A percentile compares a stretch with the other conserved stretches of the same genome.
Evolutionary conservation across 768 basidiomycete species (phyloP).

Genomic region (Auriscalpium microsporum): DNA sequence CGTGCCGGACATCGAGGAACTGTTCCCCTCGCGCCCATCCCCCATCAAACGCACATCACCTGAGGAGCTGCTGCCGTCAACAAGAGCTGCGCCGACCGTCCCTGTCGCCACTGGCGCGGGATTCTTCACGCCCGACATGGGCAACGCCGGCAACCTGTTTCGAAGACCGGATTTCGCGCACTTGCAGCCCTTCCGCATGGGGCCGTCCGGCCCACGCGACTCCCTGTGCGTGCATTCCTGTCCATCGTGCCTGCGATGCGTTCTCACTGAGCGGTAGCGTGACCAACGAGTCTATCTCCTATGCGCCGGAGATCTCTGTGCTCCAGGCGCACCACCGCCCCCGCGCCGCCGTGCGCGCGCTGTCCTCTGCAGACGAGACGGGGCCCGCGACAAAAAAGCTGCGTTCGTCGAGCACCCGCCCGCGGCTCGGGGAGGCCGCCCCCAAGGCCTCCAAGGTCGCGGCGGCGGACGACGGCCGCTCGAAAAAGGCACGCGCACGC

Average conservation of each 20-base stretch:
- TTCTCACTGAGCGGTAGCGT: constrained; percentile 3
- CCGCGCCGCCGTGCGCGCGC: constrained; percentile 40
- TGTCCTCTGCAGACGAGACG: constrained; percentile 76
- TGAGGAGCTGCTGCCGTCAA: constrained; percentile 38
- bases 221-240: constrained; percentile 41
- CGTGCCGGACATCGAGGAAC: constrained; percentile 60
- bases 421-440: constrained; percentile 20
- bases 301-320: constrained; percentile 50
- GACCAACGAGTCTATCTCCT: constrained; percentile 45
- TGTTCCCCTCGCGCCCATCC: constrained; percentile 57
- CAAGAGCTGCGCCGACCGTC: constrained; percentile 21
- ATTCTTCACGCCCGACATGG: constrained; percentile 70
- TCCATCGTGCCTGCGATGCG: background rate
- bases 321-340: constrained; percentile 37
- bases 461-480: constrained; percentile 46
- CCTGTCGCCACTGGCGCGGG: constrained; percentile 59
- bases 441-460: constrained; percentile 48
- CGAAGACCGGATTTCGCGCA: constrained; percentile 40
- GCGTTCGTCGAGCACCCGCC: constrained; percentile 50
- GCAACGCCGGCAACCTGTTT: constrained; percentile 47
- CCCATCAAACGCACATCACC: constrained; percentile 46
- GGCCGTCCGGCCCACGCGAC: constrained; percentile 46
- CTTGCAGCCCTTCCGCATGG: constrained; percentile 52
- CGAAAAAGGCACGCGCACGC: constrained; percentile 89
- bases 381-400: constrained; percentile 72